Evolutionary conservation across 306 rosid species (phyloP).

Genomic region (Begonia peltatifolia): DNA sequence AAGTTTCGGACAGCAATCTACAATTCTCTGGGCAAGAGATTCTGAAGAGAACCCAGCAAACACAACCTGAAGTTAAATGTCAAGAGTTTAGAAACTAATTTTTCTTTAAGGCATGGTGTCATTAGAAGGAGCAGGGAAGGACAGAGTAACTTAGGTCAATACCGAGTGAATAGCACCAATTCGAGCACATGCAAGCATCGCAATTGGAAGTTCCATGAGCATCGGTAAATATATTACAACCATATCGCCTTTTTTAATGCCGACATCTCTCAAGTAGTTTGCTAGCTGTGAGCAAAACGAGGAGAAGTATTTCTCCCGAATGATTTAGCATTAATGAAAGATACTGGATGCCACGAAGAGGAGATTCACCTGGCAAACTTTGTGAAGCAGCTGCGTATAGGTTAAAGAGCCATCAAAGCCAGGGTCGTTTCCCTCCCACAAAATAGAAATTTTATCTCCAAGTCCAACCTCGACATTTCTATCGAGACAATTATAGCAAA

Average conservation of each 20-base stretch:
- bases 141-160: constrained; percentile 8
- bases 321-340: background rate
- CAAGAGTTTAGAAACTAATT: constrained; percentile 2
- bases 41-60: constrained; percentile 97
- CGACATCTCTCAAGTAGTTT: constrained; percentile 65
- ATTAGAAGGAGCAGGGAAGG: constrained; percentile 8
- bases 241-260: constrained; percentile 77
- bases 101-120: constrained; percentile 10
- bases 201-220: constrained; percentile 91
- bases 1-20: constrained; percentile 75
- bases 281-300: constrained; percentile 49
- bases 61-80: constrained; percentile 54
- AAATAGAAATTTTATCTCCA: constrained; percentile 62
- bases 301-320: constrained; percentile 7
- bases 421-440: constrained; percentile 88
- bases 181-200: constrained; percentile 99
- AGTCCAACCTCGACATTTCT: constrained; percentile 70
- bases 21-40: constrained; percentile 74
- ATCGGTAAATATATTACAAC: constrained; percentile 87
- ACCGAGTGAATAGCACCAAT: constrained; percentile 99
- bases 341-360: background rate
- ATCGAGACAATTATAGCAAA: constrained; percentile 79
- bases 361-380: constrained; percentile 68
- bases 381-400: constrained; percentile 59
- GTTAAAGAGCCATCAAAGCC: constrained; percentile 60